Evolutionary conservation across 352 stramenopile species (phyloP).

Genomic region (Pythium utonaiense): DNA sequence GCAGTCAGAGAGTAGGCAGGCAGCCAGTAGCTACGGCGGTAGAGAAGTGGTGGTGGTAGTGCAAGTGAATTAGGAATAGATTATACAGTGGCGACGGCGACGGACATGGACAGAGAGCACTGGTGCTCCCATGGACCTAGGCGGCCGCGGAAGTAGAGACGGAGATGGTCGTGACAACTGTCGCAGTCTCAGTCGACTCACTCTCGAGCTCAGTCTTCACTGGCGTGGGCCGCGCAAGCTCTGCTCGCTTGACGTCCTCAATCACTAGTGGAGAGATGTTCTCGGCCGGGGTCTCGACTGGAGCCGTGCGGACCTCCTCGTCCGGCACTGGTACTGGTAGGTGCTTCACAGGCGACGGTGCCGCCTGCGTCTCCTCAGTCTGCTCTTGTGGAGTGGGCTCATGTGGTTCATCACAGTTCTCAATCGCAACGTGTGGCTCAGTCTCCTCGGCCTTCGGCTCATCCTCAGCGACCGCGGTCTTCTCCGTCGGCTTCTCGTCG

Average conservation of each 20-base stretch:
- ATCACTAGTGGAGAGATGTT: too few species aligned
- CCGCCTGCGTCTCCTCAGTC: not conserved
- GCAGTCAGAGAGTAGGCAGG: too few species aligned
- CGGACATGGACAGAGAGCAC: not conserved
- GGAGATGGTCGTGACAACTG: not conserved
- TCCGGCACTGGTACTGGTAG: not conserved
- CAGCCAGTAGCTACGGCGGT: too few species aligned
- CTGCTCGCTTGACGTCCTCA: not conserved
- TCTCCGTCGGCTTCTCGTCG: conserved; percentile 5
- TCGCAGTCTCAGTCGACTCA: not conserved
- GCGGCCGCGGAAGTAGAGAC: not conserved
- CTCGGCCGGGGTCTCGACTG: too few species aligned
- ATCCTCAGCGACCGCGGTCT: not conserved
- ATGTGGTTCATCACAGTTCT: not conserved
- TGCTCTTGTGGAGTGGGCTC: not conserved
- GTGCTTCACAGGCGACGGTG: not conserved
- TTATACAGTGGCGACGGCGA: too few species aligned
- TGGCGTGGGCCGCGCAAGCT: not conserved
- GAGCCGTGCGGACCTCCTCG: not conserved
- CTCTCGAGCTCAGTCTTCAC: not conserved
- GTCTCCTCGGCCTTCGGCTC: not conserved
- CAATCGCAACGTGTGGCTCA: not conserved
- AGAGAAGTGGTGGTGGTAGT: too few species aligned
- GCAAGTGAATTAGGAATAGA: not conserved
- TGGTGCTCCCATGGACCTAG: not conserved